Base-by-base conservation (phyloP, 1,139 yeast species). In the Suhomyces chickasaworum region DNA sequence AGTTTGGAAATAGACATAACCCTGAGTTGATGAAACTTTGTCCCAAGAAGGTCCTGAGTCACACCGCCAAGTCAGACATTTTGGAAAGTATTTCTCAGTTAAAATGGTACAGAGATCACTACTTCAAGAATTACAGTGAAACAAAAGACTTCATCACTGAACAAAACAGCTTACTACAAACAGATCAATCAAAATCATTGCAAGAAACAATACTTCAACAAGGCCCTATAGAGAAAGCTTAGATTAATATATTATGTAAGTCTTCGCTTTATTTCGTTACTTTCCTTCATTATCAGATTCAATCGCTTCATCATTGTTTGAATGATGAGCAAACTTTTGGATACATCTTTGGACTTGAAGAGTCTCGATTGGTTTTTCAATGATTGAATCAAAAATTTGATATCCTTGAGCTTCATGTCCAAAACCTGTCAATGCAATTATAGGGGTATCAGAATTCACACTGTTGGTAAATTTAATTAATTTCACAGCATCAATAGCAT, bases 51-150 rank as follows among this genome's bases (percentile, higher is more conserved):
- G 66, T 66, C 39, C 75, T 77, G 12, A 75, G 75, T 1, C 99
- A 95, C 63, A 91, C 98, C 0, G 99, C 99, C 0, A 79, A 79
- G 54, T 75, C 84, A 9, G 99, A 95, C 65, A 91, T 95, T 41
- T 59, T 88, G 45, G 99, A 93, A 63, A 89, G 97, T 60, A 91
- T 95, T 36, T 80, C 69, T 10, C 97, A 93, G 62, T 73, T 93
- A 59, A 77, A 74, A 56, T 93, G 95, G 89, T 89, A 84, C 63
- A 71, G 78, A 46, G 80, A 83, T 16, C 71, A 86, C 57, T 90
- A 89, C 56, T 71, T 84, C 50, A 68, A 66, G 54, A 48, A 59
- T 39, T 61, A 56, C 27, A 51, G 45, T 2, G 71, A 66, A 39
- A 52, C 61, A 0, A 55, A 56, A 21, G 53, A 52, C 1, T 48